phyloP scores from a whole-genome alignment of 305 asterid genomes.

The Fraxinus baroniana region DNA sequence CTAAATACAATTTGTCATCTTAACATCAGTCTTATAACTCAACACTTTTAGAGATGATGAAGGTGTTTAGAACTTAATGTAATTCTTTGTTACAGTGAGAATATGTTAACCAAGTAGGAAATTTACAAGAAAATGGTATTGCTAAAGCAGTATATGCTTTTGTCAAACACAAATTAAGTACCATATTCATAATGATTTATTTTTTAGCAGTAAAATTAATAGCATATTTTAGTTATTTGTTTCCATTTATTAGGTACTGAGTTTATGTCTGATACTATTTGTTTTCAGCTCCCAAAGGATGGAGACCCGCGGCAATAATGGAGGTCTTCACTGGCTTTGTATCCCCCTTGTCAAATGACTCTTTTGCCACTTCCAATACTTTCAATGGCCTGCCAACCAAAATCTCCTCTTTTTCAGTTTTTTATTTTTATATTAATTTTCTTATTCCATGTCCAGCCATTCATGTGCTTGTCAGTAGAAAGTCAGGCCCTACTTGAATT shows the following conservation, averaged over 20 bases:
- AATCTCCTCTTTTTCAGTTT: constrained; percentile 40
- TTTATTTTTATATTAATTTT: constrained; percentile 43
- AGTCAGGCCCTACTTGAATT: constrained; percentile 65
- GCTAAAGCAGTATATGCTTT: constrained; percentile 3
- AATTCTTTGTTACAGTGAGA: not conserved
- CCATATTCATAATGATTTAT: constrained; percentile 8
- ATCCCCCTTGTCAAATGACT: constrained; percentile 41
- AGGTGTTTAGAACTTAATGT: constrained; percentile 13
- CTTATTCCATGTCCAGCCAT: constrained; percentile 28
- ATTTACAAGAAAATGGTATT: not conserved
- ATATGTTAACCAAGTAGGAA: not conserved
- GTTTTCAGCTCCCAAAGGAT: constrained; percentile 49
- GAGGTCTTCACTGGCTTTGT: constrained; percentile 50
- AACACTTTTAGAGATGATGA: not conserved
- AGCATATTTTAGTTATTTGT: constrained; percentile 21
- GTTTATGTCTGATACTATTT: constrained; percentile 42
- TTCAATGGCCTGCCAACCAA: constrained; percentile 47
- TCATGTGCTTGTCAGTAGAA: constrained; percentile 41
- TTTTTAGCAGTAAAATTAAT: constrained; percentile 11
- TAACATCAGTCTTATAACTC: constrained; percentile 14
- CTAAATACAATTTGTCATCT: constrained; percentile 39
- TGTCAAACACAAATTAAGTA: constrained; percentile 10
- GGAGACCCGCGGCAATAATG: constrained; percentile 67
- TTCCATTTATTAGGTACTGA: constrained; percentile 39
- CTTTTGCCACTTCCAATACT: constrained; percentile 35